These are phyloP conservation scores for Yarrowia bubula DNA, from an alignment of 805 yeast genomes.

Conservation along the genomic window DNA sequence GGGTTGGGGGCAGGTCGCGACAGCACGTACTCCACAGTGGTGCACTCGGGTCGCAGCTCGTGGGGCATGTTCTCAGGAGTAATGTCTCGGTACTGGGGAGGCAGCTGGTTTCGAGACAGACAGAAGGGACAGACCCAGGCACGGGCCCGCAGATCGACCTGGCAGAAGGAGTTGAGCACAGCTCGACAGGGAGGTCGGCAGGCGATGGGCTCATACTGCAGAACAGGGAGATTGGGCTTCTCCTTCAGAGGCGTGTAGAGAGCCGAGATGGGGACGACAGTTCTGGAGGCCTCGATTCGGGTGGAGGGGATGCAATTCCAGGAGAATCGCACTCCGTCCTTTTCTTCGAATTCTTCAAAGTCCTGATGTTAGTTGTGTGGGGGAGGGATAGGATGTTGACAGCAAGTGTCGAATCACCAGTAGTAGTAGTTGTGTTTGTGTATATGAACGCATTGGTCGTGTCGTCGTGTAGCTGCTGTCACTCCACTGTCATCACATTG, in stretches of 20 bases:
- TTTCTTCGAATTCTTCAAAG: conserved; percentile 59
- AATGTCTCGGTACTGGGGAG: conserved; percentile 75
- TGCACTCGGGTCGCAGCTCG: conserved; percentile 63
- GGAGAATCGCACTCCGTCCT: conserved; percentile 67
- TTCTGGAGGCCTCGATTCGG: conserved; percentile 81
- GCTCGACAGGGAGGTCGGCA: conserved; percentile 83
- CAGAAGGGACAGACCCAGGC: conserved; percentile 87
- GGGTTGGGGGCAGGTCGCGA: conserved; percentile 79
- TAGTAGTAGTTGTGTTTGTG: no score
- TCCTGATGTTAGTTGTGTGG: conserved; percentile 40
- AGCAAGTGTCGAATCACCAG: no score
- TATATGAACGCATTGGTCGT: no score
- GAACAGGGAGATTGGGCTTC: conserved; percentile 70
- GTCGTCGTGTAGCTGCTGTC: no score
- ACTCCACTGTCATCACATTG: no score
- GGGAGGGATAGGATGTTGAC: no score
- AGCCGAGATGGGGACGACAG: conserved; percentile 92
- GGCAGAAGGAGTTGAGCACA: conserved; percentile 70
- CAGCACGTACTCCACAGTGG: conserved; percentile 83
- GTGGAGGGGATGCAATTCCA: conserved; percentile 90
- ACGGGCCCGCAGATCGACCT: conserved; percentile 69
- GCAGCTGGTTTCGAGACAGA: conserved; percentile 70
- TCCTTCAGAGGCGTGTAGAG: conserved; percentile 90
- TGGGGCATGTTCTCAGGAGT: conserved; percentile 74
- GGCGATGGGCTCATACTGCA: conserved; percentile 79